These are phyloP conservation scores for Tillandsia leiboldiana DNA, from an alignment of 176 grass and related monocot genomes.

Conservation along the genomic window DNA sequence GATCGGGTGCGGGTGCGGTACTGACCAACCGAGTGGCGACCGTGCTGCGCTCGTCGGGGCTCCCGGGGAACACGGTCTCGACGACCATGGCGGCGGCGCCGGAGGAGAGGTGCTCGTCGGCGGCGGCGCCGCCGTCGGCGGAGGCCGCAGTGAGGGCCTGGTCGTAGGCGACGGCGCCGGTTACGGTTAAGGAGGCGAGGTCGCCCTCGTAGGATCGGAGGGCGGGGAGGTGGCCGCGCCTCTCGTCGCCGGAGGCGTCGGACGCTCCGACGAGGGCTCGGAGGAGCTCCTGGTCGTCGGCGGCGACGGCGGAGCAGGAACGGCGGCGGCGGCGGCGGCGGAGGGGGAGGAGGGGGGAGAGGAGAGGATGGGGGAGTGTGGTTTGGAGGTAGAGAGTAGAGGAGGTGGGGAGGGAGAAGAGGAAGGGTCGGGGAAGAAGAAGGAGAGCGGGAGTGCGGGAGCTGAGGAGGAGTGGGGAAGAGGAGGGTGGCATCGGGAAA, in stretches of 20 bases:
- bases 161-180: constrained; percentile 37
- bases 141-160: constrained; percentile 64
- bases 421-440: neutral
- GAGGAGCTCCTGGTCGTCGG: constrained; percentile 17
- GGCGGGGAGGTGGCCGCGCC: constrained; percentile 23
- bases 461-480: neutral
- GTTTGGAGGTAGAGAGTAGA: neutral
- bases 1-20: neutral
- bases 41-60: constrained; percentile 16
- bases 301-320: neutral
- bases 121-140: constrained; percentile 37
- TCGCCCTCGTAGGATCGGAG: constrained; percentile 58
- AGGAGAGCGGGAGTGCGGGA: too few relatives aligned
- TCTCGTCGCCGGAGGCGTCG: neutral
- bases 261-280: constrained; percentile 17
- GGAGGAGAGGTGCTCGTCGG: constrained; percentile 48
- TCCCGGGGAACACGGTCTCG: constrained; percentile 53
- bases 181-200: constrained; percentile 48
- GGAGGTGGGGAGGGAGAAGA: neutral
- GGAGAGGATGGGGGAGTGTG: neutral
- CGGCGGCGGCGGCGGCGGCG: neutral
- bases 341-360: neutral
- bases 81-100: constrained; percentile 54
- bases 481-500: neutral
- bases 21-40: constrained; percentile 71